A percentile compares a stretch with the other conserved stretches of the same genome.
phyloP scores from a whole-genome alignment of 108 stramenopile species.

The Cylindrotheca fusiformis region DNA sequence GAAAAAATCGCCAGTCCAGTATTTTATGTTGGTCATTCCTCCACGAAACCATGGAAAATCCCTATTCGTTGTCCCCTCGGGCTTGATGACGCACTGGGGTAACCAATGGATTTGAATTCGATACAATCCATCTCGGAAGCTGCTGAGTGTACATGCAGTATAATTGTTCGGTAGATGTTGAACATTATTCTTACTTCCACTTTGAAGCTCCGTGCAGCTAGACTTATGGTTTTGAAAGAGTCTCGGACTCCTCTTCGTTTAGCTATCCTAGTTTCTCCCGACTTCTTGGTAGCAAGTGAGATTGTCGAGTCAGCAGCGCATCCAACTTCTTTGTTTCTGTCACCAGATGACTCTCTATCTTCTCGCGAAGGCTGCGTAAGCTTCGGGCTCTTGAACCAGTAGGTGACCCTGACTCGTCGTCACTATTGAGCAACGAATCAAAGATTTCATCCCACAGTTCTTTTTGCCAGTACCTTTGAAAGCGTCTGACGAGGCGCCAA shows the following conservation, averaged over 20 bases:
- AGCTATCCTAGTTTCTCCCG: constrained; percentile 11
- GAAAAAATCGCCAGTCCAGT: constrained; percentile 57
- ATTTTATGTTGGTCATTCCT: background rate
- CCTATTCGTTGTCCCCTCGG: constrained; percentile 5
- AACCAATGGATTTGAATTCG: background rate
- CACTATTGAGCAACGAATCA: constrained; percentile 61
- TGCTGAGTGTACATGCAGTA: no score
- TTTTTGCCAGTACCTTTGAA: constrained; percentile 70
- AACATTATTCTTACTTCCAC: no score
- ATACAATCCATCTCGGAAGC: background rate
- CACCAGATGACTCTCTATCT: constrained; percentile 25
- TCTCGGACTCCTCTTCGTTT: no score
- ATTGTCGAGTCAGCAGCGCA: constrained; percentile 21
- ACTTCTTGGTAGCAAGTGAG: constrained; percentile 25
- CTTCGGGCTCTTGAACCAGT: constrained; percentile 37
- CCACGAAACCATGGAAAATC: constrained; percentile 39
- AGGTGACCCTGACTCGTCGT: constrained; percentile 30
- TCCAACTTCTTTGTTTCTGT: constrained; percentile 12
- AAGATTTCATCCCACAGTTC: constrained; percentile 68
- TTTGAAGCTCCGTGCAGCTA: no score
- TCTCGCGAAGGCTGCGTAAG: constrained; percentile 24
- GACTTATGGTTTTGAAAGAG: no score
- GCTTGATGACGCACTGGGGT: background rate
- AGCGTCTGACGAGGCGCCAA: constrained; percentile 43
- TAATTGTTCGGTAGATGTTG: no score